A percentile compares a stretch with the other conserved stretches of the same genome.
Conservation (phyloP, 306 rosid species). For the Astragalus glycyphyllos region DNA sequence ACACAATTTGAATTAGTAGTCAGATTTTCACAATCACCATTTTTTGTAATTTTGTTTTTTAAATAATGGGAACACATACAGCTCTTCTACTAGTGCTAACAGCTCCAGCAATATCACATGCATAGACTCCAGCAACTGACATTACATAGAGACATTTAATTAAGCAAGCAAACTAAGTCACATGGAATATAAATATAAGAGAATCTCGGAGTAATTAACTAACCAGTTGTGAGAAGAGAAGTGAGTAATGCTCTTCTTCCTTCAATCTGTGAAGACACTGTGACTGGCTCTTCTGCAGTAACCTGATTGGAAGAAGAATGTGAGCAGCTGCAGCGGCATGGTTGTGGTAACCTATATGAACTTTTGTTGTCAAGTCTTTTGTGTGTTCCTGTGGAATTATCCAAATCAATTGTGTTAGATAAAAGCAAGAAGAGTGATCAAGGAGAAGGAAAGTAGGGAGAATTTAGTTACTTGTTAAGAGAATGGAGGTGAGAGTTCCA, state of each 20-base stretch:
- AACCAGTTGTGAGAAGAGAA: conserved; percentile 74
- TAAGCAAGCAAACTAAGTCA: neutral
- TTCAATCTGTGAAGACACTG: conserved; percentile 51
- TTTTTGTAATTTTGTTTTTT: neutral
- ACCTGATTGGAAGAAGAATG: conserved; percentile 47
- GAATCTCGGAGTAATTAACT: conserved; percentile 28
- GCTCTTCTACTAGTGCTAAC: conserved; percentile 68
- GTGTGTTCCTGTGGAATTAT: conserved; percentile 65
- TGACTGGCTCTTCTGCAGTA: conserved; percentile 45
- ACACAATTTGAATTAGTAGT: conserved; percentile 21
- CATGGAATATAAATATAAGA: conserved; percentile 9
- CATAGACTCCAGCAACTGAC: conserved; percentile 52
- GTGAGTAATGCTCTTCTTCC: conserved; percentile 79
- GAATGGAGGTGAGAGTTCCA: conserved; percentile 53
- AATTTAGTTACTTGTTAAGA: conserved; percentile 63
- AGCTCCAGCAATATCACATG: conserved; percentile 58
- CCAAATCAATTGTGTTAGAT: conserved; percentile 38
- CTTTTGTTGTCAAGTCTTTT: conserved; percentile 47
- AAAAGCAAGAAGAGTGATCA: conserved; percentile 24
- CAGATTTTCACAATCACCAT: conserved; percentile 9
- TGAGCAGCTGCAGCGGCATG: conserved; percentile 63
- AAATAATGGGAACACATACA: conserved; percentile 47
- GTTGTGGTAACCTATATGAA: conserved; percentile 43
- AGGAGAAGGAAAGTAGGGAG: conserved; percentile 43
- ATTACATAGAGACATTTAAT: conserved; percentile 10